These are phyloP conservation scores for Ceratocystis lukuohia DNA, from an alignment of 2,329 filamentous ascomycete genomes.

Conservation along the genomic window DNA sequence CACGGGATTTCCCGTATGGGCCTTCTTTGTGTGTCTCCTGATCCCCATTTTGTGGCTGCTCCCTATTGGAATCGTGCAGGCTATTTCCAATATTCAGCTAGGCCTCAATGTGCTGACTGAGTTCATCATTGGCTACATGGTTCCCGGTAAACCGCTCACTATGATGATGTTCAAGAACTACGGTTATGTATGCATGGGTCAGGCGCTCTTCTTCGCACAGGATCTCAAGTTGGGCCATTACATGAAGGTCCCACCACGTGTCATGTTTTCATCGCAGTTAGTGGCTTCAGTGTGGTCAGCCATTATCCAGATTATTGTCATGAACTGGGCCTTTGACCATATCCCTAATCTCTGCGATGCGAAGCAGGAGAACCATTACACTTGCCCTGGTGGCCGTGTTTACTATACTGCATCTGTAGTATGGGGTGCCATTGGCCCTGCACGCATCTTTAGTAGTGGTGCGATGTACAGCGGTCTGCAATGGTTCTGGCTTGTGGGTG, in stretches of 20 bases:
- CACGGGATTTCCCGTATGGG: constrained; percentile 46
- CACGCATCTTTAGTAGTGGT: constrained; percentile 51
- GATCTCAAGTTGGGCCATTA: constrained; percentile 58
- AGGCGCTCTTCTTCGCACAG: constrained; percentile 51
- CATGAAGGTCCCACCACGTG: constrained; percentile 51
- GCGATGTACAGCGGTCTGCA: constrained; percentile 51
- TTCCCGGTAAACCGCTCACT: constrained; percentile 54
- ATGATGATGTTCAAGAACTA: constrained; percentile 73
- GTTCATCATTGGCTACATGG: constrained; percentile 60
- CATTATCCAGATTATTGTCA: constrained; percentile 48
- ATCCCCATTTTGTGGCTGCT: constrained; percentile 46
- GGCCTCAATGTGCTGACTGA: constrained; percentile 61
- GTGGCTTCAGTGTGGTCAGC: constrained; percentile 48
- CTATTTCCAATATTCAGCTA: constrained; percentile 48
- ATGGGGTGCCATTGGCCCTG: constrained; percentile 60
- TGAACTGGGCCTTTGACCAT: constrained; percentile 50
- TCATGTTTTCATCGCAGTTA: constrained; percentile 48
- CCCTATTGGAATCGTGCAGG: constrained; percentile 48
- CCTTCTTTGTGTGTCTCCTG: constrained; percentile 42
- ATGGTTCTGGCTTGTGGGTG: constrained; percentile 60
- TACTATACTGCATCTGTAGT: constrained; percentile 58
- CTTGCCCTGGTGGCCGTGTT: constrained; percentile 40
- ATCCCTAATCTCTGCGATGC: constrained; percentile 49
- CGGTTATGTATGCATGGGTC: constrained; percentile 54
- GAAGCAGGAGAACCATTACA: constrained; percentile 42